Conservation (phyloP, 2,329 filamentous ascomycete genomes). For the Leptographium lundbergii region DNA sequence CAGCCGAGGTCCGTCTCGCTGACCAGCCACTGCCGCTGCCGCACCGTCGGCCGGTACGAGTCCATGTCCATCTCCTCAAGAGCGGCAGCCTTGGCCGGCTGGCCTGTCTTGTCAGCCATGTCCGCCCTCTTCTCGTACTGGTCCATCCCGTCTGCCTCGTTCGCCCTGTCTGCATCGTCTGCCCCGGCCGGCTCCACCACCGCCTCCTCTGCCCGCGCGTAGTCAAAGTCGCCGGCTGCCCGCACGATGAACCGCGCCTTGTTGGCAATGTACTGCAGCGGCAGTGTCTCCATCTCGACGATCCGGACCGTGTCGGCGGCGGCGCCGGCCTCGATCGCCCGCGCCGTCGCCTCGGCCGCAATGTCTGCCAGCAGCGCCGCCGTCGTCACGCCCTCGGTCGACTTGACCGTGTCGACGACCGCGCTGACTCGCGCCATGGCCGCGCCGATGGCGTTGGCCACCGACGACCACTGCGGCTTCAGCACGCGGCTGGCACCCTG, state of each 20-base stretch:
- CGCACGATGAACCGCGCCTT: slow-evolving; percentile 45
- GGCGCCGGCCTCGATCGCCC: slow-evolving; percentile 32
- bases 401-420: slow-evolving; percentile 36
- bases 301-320: slow-evolving; percentile 29
- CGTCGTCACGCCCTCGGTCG: slow-evolving; percentile 27
- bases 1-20: slow-evolving; percentile 44
- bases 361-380: slow-evolving; percentile 26
- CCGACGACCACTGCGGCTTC: slow-evolving; percentile 42
- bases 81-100: slow-evolving; percentile 1
- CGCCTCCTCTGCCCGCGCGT: slow-evolving; percentile 15
- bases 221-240: slow-evolving; percentile 46
- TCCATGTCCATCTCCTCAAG: slow-evolving; percentile 16
- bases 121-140: slow-evolving; percentile 15
- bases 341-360: slow-evolving; percentile 27
- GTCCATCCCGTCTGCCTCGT: slow-evolving; percentile 10
- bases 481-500: slow-evolving; percentile 42
- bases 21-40: slow-evolving; percentile 41
- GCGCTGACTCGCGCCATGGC: slow-evolving; percentile 48
- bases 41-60: slow-evolving; percentile 35
- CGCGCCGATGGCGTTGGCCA: slow-evolving; percentile 54
- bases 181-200: not conserved
- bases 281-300: slow-evolving; percentile 40
- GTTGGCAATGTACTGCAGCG: slow-evolving; percentile 40
- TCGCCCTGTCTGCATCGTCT: not conserved
- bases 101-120: slow-evolving; percentile 6